Base-by-base conservation (phyloP, 371 early-diverging fungal genomes). In the Modicella reniformis region DNA sequence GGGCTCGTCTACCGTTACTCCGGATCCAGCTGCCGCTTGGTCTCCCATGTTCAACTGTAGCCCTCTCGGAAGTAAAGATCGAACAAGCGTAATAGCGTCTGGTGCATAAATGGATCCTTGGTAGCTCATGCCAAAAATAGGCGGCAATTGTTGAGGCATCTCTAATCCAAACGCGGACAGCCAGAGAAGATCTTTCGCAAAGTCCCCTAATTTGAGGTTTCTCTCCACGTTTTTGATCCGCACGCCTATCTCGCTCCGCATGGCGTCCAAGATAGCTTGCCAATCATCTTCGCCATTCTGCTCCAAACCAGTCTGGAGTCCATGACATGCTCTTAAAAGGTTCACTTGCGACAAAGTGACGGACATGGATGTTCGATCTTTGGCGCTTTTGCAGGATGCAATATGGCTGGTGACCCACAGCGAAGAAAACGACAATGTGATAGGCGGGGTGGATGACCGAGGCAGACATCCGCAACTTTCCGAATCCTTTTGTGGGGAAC, bases 201-300 rank as follows among this genome's bases (percentile, higher is more conserved):
- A 77, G 6, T 68, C 67, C 25, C 80, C 75, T 0, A 80, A 62
- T 59, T 80, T 80, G 13, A 80, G 61, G 28, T 80, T 80, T 23
- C 80, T 59, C 50, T 80, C 80, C 9, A 80, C 75, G 19, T 80
- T 80, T 41, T 70, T 74, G 56, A 80, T 80, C 40, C 80, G 67
- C 15, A 80, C 80, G 4, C 80, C 75, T 57, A 67, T 44, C 56
- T 80, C 80, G 26, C 75, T 74, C 25, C 80, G 44, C 80, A 80
- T 80, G 0, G 80, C 80, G 48, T 80, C 75, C 34, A 80, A 33
- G 21, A 80, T 71, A 13, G 70, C 65, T 25, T 68, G 60, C 72
- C 73, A 77, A 23, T 77, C 79, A 34, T 72, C 79, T 2, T 53
- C 70, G 21, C 69, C 69, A 13, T 53, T 50, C 9, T 69, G 69